phyloP scores from a whole-genome alignment of 257 asterid genomes.

The Solanum neorickii region DNA sequence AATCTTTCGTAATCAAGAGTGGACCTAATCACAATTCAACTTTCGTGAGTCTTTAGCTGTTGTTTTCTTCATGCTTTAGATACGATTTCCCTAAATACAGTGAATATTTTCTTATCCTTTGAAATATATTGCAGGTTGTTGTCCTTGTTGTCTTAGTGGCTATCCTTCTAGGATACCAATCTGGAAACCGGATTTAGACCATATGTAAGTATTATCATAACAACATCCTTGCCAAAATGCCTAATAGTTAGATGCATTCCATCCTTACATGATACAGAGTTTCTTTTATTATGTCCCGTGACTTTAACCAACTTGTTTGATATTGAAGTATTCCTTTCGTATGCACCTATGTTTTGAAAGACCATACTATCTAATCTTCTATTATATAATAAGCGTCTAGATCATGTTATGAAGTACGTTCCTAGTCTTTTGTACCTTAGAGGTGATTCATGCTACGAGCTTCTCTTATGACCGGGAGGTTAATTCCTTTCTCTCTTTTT shows the following conservation, averaged over 20 bases:
- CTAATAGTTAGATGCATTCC: not conserved
- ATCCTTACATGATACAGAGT: not conserved
- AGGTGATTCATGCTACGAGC: not conserved
- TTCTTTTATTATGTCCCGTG: not conserved
- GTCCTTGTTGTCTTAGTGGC: slow-evolving; percentile 48
- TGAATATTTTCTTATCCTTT: slow-evolving; percentile 2
- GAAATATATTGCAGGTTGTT: slow-evolving; percentile 41
- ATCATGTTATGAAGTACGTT: not conserved
- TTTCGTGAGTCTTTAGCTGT: slow-evolving; percentile 31
- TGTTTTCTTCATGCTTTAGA: not conserved
- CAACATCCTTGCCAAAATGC: not conserved
- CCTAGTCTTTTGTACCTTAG: not conserved
- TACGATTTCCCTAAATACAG: not conserved
- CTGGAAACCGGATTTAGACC: slow-evolving; percentile 23
- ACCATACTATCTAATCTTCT: not conserved
- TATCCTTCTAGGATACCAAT: slow-evolving; percentile 36
- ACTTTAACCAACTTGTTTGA: not conserved
- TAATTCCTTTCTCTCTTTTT: not conserved
- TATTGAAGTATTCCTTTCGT: not conserved
- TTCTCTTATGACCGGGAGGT: not conserved
- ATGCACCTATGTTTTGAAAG: not conserved
- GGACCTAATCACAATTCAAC: slow-evolving; percentile 39
- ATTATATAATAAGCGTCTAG: not conserved
- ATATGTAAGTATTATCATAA: slow-evolving; percentile 26
- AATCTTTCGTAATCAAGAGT: slow-evolving; percentile 48